Conservation (phyloP, 2,329 filamentous ascomycete genomes). For the Cladosporium sp. region DNA sequence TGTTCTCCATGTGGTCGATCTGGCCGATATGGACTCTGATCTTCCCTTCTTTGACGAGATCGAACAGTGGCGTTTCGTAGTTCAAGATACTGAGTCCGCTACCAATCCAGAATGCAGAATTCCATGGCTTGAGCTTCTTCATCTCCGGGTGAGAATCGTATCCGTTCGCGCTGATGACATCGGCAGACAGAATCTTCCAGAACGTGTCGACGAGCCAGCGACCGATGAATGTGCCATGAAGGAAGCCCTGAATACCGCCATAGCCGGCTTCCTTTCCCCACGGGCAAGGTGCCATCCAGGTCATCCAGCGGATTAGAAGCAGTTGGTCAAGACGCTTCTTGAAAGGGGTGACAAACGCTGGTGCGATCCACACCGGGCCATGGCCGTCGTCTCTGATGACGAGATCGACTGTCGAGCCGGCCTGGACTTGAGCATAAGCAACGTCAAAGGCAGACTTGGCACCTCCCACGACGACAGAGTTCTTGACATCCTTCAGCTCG, state of each 20-base stretch:
- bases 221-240: conserved; percentile 60
- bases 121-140: conserved; percentile 45
- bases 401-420: conserved; percentile 56
- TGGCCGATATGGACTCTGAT: conserved; percentile 59
- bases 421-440: conserved; percentile 57
- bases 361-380: conserved; percentile 61
- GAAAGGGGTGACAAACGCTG: conserved; percentile 65
- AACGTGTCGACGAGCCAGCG: conserved; percentile 57
- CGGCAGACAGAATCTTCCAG: conserved; percentile 57
- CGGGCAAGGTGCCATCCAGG: conserved; percentile 73
- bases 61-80: conserved; percentile 57
- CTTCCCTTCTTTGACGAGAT: conserved; percentile 54
- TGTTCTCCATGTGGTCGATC: conserved; percentile 49
- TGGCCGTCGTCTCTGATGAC: conserved; percentile 60
- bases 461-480: conserved; percentile 58
- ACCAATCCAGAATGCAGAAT: conserved; percentile 53
- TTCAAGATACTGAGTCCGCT: conserved; percentile 61
- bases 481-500: conserved; percentile 40
- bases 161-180: conserved; percentile 51
- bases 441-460: conserved; percentile 66
- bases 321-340: conserved; percentile 69
- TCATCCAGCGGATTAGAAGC: conserved; percentile 65
- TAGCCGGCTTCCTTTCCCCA: conserved; percentile 68
- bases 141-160: conserved; percentile 47
- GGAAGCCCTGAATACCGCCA: conserved; percentile 53